These are phyloP conservation scores for Microcera coccophila DNA, from an alignment of 2,329 filamentous ascomycete species.

Conservation along the genomic window DNA sequence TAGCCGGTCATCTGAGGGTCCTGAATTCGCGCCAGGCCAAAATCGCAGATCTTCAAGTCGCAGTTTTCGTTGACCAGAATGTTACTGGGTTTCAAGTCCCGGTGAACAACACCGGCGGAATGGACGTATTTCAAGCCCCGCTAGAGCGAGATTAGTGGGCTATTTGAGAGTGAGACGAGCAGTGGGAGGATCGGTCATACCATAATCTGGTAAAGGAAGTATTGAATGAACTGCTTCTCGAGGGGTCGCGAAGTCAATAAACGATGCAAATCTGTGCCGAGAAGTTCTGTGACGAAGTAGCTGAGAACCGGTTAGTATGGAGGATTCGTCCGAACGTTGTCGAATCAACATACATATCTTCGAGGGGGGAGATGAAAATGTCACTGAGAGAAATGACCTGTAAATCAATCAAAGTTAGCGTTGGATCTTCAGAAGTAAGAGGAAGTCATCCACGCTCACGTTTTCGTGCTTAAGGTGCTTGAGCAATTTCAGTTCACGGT, in stretches of 20 bases:
- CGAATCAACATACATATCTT: conserved; percentile 75
- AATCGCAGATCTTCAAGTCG: conserved; percentile 99
- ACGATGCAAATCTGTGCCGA: conserved; percentile 94
- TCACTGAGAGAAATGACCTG: conserved; percentile 97
- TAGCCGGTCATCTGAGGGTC: conserved; percentile 99
- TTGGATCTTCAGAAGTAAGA: background rate
- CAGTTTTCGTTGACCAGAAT: conserved; percentile 99
- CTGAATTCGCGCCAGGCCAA: conserved; percentile 93
- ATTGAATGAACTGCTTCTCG: conserved; percentile 99
- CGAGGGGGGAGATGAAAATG: conserved; percentile 98
- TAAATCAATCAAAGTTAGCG: conserved; percentile 12
- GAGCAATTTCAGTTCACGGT: conserved; percentile 92
- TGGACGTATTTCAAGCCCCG: conserved; percentile 98
- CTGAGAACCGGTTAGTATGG: conserved; percentile 42
- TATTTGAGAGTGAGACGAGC: background rate
- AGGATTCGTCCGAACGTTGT: conserved; percentile 4
- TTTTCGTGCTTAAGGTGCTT: conserved; percentile 98
- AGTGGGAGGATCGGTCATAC: conserved; percentile 48
- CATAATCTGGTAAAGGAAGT: conserved; percentile 98
- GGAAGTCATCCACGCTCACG: conserved; percentile 46
- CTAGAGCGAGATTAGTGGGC: conserved; percentile 43
- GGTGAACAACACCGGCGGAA: conserved; percentile 95
- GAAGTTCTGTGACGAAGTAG: conserved; percentile 96
- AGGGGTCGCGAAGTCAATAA: conserved; percentile 91
- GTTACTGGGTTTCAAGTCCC: conserved; percentile 97